Evolutionary conservation across 129 eudicot species (phyloP).

Genomic region (Saposhnikovia divaricata): DNA sequence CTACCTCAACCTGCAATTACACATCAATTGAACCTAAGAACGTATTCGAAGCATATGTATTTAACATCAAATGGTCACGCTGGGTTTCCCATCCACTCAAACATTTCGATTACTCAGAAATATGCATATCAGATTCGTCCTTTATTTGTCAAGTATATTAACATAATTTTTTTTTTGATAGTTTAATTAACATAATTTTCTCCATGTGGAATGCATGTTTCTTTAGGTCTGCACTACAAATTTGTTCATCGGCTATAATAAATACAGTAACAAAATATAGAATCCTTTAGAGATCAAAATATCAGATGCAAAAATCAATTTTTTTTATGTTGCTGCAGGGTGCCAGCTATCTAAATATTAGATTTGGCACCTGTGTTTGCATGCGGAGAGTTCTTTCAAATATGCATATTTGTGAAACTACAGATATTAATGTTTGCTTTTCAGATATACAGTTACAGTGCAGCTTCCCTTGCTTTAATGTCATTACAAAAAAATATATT

Average conservation of each 20-base stretch:
- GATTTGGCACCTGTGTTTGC: no score
- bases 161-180: no score
- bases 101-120: background rate
- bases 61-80: no score
- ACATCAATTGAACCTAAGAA: conserved; percentile 10
- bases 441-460: no score
- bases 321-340: no score
- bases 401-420: no score
- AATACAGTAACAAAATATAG: background rate
- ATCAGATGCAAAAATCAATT: no score
- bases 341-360: no score
- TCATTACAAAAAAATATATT: no score
- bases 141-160: background rate
- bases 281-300: background rate
- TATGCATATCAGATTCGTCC: background rate
- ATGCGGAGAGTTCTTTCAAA: no score
- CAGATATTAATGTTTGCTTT: no score
- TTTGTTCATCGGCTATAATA: background rate
- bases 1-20: conserved; percentile 76
- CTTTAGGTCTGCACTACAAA: background rate
- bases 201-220: background rate
- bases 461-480: no score
- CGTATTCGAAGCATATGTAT: background rate
- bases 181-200: background rate
- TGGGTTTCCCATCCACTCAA: background rate